Percentiles rank a stretch among this genome's conserved stretches.
phyloP scores from a whole-genome alignment of 1,284 basidiomycete species.

The Kwoniella shivajii region DNA sequence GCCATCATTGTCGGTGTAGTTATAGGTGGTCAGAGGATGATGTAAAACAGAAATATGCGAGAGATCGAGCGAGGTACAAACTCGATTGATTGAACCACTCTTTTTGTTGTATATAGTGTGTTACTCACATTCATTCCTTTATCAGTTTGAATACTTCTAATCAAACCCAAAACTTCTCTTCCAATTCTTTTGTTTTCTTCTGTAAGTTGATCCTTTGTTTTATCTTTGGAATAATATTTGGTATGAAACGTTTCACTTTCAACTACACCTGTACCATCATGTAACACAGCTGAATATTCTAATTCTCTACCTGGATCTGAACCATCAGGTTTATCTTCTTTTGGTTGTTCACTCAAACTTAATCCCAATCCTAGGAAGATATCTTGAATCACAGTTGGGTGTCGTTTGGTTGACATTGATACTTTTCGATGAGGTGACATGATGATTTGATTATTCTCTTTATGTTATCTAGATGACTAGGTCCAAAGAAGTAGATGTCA shows the following conservation, averaged over 20 bases:
- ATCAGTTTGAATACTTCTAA: slow-evolving; percentile 29
- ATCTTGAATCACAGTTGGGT: slow-evolving; percentile 34
- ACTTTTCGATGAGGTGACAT: slow-evolving; percentile 36
- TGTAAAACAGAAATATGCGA: too few species aligned
- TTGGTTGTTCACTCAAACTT: slow-evolving; percentile 13
- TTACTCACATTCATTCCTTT: slow-evolving; percentile 39
- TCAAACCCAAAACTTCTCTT: slow-evolving; percentile 26
- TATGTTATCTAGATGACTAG: background rate
- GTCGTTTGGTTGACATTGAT: slow-evolving; percentile 26
- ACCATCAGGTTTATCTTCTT: background rate
- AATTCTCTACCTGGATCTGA: slow-evolving; percentile 26
- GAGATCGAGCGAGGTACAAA: too few species aligned
- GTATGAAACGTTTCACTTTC: slow-evolving; percentile 34
- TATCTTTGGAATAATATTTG: slow-evolving; percentile 13
- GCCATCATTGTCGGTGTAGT: background rate
- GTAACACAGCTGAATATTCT: slow-evolving; percentile 34
- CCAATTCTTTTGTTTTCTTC: slow-evolving; percentile 33
- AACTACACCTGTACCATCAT: slow-evolving; percentile 42
- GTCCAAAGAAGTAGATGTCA: background rate
- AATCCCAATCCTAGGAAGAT: slow-evolving; percentile 42
- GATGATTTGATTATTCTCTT: background rate
- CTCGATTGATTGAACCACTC: too few species aligned
- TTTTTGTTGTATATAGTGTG: too few species aligned
- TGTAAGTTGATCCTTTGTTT: slow-evolving; percentile 22
- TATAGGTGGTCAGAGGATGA: too few species aligned